phyloP scores from a whole-genome alignment of 2,329 filamentous ascomycete species.

The Fusarium tanahbumbuense region DNA sequence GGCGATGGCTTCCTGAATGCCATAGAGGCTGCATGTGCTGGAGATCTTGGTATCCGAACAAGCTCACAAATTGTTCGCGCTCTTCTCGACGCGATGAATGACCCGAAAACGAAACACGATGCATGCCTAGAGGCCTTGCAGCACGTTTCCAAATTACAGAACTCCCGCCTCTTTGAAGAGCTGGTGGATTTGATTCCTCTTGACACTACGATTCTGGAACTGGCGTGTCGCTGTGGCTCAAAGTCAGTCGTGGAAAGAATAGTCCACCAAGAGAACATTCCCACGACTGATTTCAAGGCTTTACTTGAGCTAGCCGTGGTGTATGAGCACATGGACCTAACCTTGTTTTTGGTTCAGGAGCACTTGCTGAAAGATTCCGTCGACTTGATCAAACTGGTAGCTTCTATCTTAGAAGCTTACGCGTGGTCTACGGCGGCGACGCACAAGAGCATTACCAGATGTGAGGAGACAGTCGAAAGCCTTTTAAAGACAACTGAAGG shows the following conservation, averaged over 20 bases:
- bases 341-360: not conserved
- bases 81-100: too few species aligned
- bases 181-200: not conserved
- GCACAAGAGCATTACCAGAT: not conserved
- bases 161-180: not conserved
- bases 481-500: not conserved
- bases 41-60: not conserved
- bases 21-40: too few species aligned
- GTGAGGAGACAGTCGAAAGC: not conserved
- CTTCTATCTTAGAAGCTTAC: not conserved
- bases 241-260: not conserved
- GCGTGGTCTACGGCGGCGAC: not conserved
- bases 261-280: too few species aligned
- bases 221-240: not conserved
- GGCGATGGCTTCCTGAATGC: too few species aligned
- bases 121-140: not conserved
- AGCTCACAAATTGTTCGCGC: not conserved
- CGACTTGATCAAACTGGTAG: not conserved
- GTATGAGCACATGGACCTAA: not conserved
- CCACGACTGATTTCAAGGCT: too few species aligned
- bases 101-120: too few species aligned
- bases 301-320: not conserved
- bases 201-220: not conserved
- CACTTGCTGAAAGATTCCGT: not conserved
- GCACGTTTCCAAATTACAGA: not conserved